Base-by-base conservation (phyloP, 2,329 filamentous ascomycete species). In the Cercospora canescens region DNA sequence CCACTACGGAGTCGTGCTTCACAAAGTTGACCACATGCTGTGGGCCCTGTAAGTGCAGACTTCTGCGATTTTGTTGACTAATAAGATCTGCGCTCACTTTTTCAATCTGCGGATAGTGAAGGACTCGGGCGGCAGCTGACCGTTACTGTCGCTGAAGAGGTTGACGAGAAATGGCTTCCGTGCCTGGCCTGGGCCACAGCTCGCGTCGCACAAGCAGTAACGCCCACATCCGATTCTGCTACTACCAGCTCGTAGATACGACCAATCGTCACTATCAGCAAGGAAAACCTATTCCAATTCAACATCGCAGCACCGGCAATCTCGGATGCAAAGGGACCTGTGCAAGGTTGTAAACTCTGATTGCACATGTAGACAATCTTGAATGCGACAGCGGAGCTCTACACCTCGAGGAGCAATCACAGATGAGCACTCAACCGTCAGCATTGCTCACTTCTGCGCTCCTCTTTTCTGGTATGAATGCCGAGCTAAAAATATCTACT, bases 1-100 rank as follows among this genome's bases (percentile, higher is more conserved):
- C 1, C 65, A 71, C 57, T 71, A 70, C 39, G 67, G 66, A 24
- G 65, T 70, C 11, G 68, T 65, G 26, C 60, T 71, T 8, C 68
- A 70, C 37, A 30, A 63, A 30, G 37, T 67, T 16, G 62, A 63
- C 21, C 41, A 60, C 30, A 28, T 57, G 21, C n/a, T 67, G 1
- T 69, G 64, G 59, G 59, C 63, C 9, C 30, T 69, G 52, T 58
- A 62, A 39, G 37, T 30, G 39, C 21, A 30, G 37, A 30, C 34
- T 21, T 26, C 45, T 7, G 6, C n/a, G 21, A 12, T 6, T 3
- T 12, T 14, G 14, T 11, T 14, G 6, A 30, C 8, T 6, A 21
- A 12, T 45, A 4, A 56, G 30, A 18, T 32, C 30, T 34, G n/a
- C 35, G n/a, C 52, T 56, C 12, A 56, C 30, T 21, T 24, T 28